A percentile compares a stretch with the other conserved stretches of the same genome.
These are phyloP conservation scores for Lumnitzera racemosa DNA, from an alignment of 345 rosid genomes.

Conservation along the genomic window DNA sequence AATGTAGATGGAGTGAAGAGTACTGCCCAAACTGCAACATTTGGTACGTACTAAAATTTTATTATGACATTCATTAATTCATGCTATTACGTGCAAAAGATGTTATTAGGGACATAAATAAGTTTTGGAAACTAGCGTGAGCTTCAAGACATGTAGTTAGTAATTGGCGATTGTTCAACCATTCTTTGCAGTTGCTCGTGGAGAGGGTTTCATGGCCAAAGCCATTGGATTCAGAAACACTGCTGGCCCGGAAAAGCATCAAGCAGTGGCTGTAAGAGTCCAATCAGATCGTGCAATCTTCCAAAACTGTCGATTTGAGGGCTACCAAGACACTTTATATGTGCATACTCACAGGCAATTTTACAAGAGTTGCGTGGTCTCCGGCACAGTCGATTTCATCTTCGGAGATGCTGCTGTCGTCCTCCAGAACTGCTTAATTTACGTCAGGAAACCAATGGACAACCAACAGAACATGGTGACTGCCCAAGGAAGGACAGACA, in stretches of 20 bases:
- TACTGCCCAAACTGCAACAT: constrained; percentile 49
- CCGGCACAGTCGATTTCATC: constrained; percentile 77
- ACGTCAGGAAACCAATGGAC: constrained; percentile 42
- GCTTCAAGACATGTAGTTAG: too few species aligned
- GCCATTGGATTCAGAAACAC: constrained; percentile 84
- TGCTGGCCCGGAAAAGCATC: constrained; percentile 64
- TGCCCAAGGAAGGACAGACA: constrained; percentile 58
- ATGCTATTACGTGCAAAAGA: too few species aligned
- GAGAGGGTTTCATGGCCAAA: constrained; percentile 57
- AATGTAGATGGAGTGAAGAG: constrained; percentile 39
- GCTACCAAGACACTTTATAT: constrained; percentile 64
- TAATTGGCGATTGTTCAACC: too few species aligned
- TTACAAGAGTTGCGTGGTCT: constrained; percentile 58
- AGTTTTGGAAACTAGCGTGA: too few species aligned
- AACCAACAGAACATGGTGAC: constrained; percentile 57
- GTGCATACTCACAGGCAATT: constrained; percentile 79
- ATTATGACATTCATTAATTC: too few species aligned
- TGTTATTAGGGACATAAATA: too few species aligned
- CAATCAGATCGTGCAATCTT: constrained; percentile 60
- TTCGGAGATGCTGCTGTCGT: constrained; percentile 79
- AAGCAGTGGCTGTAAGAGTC: constrained; percentile 74
- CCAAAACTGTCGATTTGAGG: constrained; percentile 72
- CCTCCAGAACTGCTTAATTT: constrained; percentile 67
- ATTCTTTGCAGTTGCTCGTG: constrained; percentile 47
- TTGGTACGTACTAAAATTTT: constrained; percentile 30